phyloP scores from a whole-genome alignment of 768 basidiomycete species.

The Cytidiella melzeri region DNA sequence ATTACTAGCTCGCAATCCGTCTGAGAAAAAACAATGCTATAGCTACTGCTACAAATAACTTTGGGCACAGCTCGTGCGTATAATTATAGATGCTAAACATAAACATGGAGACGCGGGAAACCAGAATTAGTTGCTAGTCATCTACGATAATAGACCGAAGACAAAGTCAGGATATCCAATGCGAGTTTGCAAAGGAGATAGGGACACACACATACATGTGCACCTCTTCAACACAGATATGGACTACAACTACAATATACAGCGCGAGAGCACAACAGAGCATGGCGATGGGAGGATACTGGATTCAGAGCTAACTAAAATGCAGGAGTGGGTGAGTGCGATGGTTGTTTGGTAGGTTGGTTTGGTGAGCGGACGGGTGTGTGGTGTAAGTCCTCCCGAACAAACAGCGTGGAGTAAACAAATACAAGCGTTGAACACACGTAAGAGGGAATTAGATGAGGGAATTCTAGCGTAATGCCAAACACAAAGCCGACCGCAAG shows the following conservation, averaged over 20 bases:
- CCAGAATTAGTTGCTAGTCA: too few species aligned
- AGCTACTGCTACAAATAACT: background rate
- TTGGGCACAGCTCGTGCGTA: background rate
- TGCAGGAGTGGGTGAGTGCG: background rate
- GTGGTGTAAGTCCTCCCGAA: too few species aligned
- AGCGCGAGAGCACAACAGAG: background rate
- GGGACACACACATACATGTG: background rate
- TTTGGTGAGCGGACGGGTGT: too few species aligned
- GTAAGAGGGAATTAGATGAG: conserved; percentile 2
- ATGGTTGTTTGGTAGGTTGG: background rate
- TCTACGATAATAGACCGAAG: background rate
- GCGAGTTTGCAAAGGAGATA: background rate
- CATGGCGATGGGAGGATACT: too few species aligned
- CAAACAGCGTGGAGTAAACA: background rate
- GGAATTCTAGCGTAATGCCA: conserved; percentile 3
- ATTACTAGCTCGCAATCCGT: too few species aligned
- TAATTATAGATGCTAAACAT: too few species aligned
- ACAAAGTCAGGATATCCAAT: background rate
- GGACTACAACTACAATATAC: background rate
- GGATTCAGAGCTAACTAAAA: background rate
- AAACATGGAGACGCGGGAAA: too few species aligned
- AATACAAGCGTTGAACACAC: background rate
- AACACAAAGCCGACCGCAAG: background rate
- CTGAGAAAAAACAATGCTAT: too few species aligned
- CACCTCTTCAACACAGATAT: background rate